phyloP scores from a whole-genome alignment of 83 land plant genomes.

The Diphasiastrum complanatum region DNA sequence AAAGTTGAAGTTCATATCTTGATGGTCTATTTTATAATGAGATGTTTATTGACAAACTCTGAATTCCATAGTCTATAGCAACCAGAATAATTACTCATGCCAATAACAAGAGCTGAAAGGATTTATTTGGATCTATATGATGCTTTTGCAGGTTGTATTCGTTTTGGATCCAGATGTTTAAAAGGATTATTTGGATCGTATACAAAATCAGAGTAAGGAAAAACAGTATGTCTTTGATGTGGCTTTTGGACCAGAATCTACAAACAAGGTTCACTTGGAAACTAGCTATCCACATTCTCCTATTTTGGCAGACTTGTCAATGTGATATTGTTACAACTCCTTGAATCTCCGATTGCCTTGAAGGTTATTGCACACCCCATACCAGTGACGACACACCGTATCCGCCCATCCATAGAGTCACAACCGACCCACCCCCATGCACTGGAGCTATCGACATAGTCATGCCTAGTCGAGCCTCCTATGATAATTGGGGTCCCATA shows the following conservation, averaged over 20 bases:
- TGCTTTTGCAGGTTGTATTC: conserved; percentile 48
- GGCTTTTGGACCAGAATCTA: conserved; percentile 59
- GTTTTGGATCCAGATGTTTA: conserved; percentile 74
- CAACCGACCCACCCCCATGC: too few species aligned
- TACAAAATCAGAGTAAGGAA: conserved; percentile 76
- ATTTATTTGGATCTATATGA: background rate
- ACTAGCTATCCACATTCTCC: background rate
- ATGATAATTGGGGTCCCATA: too few species aligned
- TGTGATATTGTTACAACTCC: too few species aligned
- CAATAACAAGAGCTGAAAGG: background rate
- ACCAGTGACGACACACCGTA: too few species aligned
- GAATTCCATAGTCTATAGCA: background rate
- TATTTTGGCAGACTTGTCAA: background rate
- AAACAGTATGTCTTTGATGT: conserved; percentile 66
- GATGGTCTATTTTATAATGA: background rate
- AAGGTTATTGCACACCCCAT: too few species aligned
- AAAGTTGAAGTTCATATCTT: background rate
- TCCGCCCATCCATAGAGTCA: too few species aligned
- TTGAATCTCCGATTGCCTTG: too few species aligned
- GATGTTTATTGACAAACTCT: background rate
- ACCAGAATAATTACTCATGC: too few species aligned
- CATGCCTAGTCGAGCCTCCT: too few species aligned
- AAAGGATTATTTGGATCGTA: conserved; percentile 72
- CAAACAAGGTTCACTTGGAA: conserved; percentile 42
- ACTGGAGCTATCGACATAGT: too few species aligned